A percentile compares a stretch with the other conserved stretches of the same genome.
Conservation (phyloP, 2,329 filamentous ascomycete species). For the Fusarium succisae region DNA sequence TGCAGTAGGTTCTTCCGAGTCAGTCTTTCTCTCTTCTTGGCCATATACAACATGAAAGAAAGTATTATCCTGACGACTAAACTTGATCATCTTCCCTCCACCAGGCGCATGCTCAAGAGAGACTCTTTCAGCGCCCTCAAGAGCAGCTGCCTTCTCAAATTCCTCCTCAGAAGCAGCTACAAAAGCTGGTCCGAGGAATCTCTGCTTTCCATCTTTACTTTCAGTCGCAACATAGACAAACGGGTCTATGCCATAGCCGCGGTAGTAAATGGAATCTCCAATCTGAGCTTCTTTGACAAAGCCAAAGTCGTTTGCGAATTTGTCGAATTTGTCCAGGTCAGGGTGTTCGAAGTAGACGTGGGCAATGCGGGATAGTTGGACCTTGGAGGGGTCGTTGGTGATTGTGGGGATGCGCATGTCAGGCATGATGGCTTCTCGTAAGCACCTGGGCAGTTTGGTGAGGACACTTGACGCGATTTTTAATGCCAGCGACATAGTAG, state of each 20-base stretch:
- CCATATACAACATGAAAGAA: neutral
- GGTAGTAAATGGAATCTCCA: neutral
- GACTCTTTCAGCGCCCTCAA: neutral
- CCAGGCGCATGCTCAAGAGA: neutral
- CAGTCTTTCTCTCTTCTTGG: neutral
- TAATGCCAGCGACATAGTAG: neutral
- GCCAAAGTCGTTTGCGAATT: neutral
- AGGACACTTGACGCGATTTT: neutral
- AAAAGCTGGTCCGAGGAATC: neutral
- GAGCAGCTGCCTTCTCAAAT: neutral
- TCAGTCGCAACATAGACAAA: neutral
- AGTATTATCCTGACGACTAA: neutral
- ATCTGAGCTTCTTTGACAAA: neutral
- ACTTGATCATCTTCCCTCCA: neutral
- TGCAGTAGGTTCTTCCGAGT: neutral
- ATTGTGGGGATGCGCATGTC: neutral
- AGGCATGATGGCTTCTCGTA: neutral
- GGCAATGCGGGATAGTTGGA: neutral
- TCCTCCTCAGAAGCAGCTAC: neutral
- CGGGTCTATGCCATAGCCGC: neutral
- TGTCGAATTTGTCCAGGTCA: neutral
- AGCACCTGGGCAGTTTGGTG: neutral
- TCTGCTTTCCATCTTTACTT: neutral
- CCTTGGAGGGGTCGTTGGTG: neutral
- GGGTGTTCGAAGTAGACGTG: neutral